Conservation (phyloP, 2,329 filamentous ascomycete genomes). For the Colletotrichum tropicale region DNA sequence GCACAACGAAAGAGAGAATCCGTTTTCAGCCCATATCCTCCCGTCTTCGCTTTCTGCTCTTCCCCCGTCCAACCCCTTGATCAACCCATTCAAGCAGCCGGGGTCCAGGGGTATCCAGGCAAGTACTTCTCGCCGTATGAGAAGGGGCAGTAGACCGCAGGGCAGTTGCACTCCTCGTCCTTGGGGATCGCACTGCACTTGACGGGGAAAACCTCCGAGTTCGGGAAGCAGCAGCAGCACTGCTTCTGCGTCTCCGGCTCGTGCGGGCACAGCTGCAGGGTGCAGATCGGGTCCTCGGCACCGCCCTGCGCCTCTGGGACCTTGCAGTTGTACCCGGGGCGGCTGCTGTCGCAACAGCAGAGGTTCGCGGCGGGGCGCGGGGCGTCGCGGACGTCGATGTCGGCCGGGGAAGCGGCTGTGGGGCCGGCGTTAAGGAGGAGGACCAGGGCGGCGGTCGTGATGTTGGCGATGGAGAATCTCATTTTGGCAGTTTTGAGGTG, state of each 20-base stretch:
- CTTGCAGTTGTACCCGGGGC: slow-evolving; percentile 17
- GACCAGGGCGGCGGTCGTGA: slow-evolving; percentile 24
- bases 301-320: background rate
- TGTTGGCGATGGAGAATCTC: slow-evolving; percentile 8
- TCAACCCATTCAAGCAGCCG: background rate
- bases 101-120: background rate
- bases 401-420: slow-evolving; percentile 22
- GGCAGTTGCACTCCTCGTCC: slow-evolving; percentile 12
- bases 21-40: background rate
- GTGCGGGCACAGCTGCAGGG: slow-evolving; percentile 22
- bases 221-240: slow-evolving; percentile 24
- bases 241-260: slow-evolving; percentile 18
- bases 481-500: background rate
- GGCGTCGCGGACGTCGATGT: slow-evolving; percentile 12
- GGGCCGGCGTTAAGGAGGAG: slow-evolving; percentile 4
- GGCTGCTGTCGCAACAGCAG: slow-evolving; percentile 27
- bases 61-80: background rate
- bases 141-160: slow-evolving; percentile 19
- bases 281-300: slow-evolving; percentile 7
- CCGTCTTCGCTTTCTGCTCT: background rate
- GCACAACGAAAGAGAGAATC: background rate
- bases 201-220: background rate
- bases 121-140: background rate
- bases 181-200: background rate
- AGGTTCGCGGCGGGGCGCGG: slow-evolving; percentile 12